Percentiles rank a stretch among this genome's conserved stretches.
Conservation (phyloP, 2,329 filamentous ascomycete species). For the Penicillium sp. region DNA sequence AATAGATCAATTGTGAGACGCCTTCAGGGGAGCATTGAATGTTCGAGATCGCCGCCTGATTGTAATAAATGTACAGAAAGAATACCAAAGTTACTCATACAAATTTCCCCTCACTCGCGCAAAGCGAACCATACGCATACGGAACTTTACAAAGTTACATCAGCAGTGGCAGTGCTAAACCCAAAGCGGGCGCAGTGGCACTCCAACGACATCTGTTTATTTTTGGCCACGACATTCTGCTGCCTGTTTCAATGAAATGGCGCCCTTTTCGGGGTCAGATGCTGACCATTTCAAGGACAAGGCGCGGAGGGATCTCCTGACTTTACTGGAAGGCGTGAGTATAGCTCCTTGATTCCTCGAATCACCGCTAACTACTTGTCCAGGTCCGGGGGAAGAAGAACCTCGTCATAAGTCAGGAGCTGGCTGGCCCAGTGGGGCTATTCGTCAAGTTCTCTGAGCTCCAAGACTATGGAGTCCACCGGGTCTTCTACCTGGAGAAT, state of each 20-base stretch:
- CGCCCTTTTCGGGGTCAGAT: constrained; percentile 32
- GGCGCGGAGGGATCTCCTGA: constrained; percentile 83
- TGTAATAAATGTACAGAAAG: neutral
- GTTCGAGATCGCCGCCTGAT: constrained; percentile 12
- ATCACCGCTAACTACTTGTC: constrained; percentile 22
- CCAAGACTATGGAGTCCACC: constrained; percentile 96
- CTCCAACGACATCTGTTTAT: constrained; percentile 21
- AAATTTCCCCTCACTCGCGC: neutral
- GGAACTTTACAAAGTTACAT: constrained; percentile 13
- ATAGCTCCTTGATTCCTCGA: constrained; percentile 28
- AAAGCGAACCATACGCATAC: constrained; percentile 5
- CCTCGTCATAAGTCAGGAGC: constrained; percentile 83
- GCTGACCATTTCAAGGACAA: constrained; percentile 50
- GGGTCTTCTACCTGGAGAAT: constrained; percentile 96
- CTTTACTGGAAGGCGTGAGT: constrained; percentile 93
- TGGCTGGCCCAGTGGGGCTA: constrained; percentile 85
- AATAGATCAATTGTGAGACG: constrained; percentile 12
- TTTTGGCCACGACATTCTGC: constrained; percentile 21
- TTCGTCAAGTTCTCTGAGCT: constrained; percentile 94
- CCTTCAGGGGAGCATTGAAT: constrained; percentile 12
- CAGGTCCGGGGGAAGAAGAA: constrained; percentile 99
- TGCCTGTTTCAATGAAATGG: constrained; percentile 26
- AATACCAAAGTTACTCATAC: neutral
- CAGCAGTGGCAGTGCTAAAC: constrained; percentile 20
- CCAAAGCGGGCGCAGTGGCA: constrained; percentile 14